phyloP scores from a whole-genome alignment of 371 early-diverging fungal genomes.

The Basidiobolus meristosporus region DNA sequence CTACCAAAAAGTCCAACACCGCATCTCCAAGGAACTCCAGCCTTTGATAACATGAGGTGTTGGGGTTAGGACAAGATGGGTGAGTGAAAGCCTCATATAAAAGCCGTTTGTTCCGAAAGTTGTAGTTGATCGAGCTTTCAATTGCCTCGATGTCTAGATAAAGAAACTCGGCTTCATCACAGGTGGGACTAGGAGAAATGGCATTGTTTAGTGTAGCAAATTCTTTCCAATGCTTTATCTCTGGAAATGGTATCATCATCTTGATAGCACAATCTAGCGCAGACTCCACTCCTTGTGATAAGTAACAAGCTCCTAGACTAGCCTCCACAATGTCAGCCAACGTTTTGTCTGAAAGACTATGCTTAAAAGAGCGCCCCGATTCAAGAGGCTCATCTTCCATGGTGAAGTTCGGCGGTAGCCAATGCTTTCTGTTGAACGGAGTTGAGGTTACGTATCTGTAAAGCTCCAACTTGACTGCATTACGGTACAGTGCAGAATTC shows the following conservation, averaged over 20 bases:
- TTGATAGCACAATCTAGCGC: constrained; percentile 37
- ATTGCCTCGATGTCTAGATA: constrained; percentile 9
- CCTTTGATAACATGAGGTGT: constrained; percentile 63
- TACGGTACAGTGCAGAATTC: constrained; percentile 43
- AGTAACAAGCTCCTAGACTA: constrained; percentile 57
- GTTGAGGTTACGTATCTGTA: constrained; percentile 29
- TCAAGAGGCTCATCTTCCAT: constrained; percentile 6
- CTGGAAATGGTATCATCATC: constrained; percentile 28
- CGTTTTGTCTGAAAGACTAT: constrained; percentile 53
- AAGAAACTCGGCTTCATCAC: not conserved
- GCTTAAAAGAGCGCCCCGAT: constrained; percentile 6
- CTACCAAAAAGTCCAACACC: constrained; percentile 63
- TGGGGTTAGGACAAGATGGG: constrained; percentile 35
- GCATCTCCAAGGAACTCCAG: constrained; percentile 93
- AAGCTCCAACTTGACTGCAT: constrained; percentile 32
- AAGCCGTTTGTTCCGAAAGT: constrained; percentile 37
- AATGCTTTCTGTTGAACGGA: constrained; percentile 41
- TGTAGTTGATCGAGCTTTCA: constrained; percentile 38
- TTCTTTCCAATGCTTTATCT: not conserved
- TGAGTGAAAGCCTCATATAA: constrained; percentile 77
- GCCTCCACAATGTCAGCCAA: constrained; percentile 86
- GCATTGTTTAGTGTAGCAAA: constrained; percentile 1
- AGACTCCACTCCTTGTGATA: constrained; percentile 31
- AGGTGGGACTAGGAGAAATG: not conserved
- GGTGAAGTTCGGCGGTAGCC: constrained; percentile 31